Evolutionary conservation across 306 rosid species (phyloP), one percentile per base, ranked within the genome.

Genomic region (Castanea crenata): DNA sequence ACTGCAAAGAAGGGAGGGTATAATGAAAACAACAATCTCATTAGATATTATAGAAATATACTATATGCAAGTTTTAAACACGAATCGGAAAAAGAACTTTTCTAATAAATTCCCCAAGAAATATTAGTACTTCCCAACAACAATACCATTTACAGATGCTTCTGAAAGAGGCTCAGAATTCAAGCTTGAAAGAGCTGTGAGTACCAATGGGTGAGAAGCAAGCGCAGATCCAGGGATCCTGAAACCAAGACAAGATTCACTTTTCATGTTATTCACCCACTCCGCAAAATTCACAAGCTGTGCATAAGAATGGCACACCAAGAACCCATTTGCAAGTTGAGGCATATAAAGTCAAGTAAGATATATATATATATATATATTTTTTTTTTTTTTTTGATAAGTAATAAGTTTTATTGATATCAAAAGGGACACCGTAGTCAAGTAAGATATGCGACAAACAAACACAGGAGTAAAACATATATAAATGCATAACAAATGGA

Each of bases 91-190:
- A 56, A 41, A 18, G 13, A 55, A 69, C 44, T 19, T 78, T 69
- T 44, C 6, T 9, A 9, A 52, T 21, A 55, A 25, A 34, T 80
- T 74, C 72, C 54, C 23, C 52, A 0, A 0, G 51, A 62, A 82
- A 16, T 19, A 71, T 70, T 71, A 56, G 74, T 57, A 41, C 38
- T 29, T 75, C 12, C 41, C 71, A 65, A 34, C 13, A 32, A 61
- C 38, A 73, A 64, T 91, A 96, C 99, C 99, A 78, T 96, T 96
- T 78, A 91, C 99, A n/a, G 98, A 83, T 49, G 98, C 99, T 93
- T 96, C 99, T 25, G 97, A 96, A 73, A 96, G 89, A 74, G 90
- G 77, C 69, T 93, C 99, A 31, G 97, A 88, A 88, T 87, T 90
- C 90, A 96, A 91, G 88, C 93, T 96, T 71, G 98, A 89, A 76